Base-by-base conservation (phyloP, 257 asterid species). In the Buddleja alternifolia region DNA sequence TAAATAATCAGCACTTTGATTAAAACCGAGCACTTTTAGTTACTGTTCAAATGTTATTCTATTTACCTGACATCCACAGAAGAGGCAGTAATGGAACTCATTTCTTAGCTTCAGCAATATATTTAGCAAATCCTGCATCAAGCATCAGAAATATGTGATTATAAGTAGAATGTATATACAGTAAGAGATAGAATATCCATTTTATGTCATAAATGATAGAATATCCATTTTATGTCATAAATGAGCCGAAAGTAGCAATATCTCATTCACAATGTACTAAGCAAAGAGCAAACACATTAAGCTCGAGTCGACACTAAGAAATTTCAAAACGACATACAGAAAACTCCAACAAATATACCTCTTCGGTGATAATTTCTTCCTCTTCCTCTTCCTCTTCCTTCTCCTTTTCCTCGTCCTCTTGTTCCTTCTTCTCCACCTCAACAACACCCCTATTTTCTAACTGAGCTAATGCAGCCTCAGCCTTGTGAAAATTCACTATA, bases 391-490 rank as follows among this genome's bases (percentile, higher is more conserved):
- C 91, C 10, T 82, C 83, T 34, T 77, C 88, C 54, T 87, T 80
- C 23, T 81, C 86, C 65, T 81, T 61, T 6, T 75, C 84, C 39
- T 60, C 88, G 4, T 63, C 82, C 23, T 82, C 87, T 3, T 80
- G 93, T 23, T 75, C 91, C 50, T 86, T 77, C 79, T 86, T 81
- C 81, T 86, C 85, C 72, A 47, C 85, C 81, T 76, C 90, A 50
- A 77, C 74, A 29, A 85, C 79, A 20, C 87, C 97, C 84, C 93
- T 83, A 62, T 93, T 85, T 71, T 93, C 97, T 65, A 93, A 83
- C 85, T 90, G 96, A 6, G 96, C 96, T 29, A 93, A 67, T n/a
- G 80, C 96, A 60, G 94, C 91, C 81, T 85, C 97, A 2, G 93
- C 97, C 82, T 87, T 93, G 16, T 66, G 79, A 69, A 82, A 93